Percentiles rank a stretch among this genome's conserved stretches.
These are phyloP conservation scores for Mucor plumbeus DNA, from an alignment of 371 early-diverging fungal species.

Conservation along the genomic window DNA sequence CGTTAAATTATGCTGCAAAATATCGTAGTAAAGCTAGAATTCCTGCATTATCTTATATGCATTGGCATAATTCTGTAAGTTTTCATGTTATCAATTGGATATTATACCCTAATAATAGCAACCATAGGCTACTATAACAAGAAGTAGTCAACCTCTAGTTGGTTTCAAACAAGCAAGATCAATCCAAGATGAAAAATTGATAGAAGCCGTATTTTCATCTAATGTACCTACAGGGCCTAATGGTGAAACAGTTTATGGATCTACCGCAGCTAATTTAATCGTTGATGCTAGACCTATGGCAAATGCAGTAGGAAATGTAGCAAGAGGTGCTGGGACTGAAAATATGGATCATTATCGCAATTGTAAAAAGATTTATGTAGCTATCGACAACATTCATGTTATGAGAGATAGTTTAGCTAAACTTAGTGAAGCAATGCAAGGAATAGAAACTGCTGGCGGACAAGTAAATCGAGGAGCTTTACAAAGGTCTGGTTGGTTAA, in stretches of 20 bases:
- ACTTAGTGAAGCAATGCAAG: constrained; percentile 79
- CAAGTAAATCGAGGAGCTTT: constrained; percentile 57
- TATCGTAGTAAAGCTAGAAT: constrained; percentile 92
- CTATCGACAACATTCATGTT: constrained; percentile 98
- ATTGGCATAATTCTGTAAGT: constrained; percentile 73
- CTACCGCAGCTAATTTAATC: constrained; percentile 77
- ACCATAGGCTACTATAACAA: constrained; percentile 82
- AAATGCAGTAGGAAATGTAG: constrained; percentile 93
- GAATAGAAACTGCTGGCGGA: constrained; percentile 54
- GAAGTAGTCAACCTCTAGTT: constrained; percentile 94
- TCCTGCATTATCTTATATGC: constrained; percentile 89
- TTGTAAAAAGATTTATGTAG: constrained; percentile 84
- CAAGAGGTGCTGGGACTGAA: constrained; percentile 95
- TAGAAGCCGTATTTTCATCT: constrained; percentile 86
- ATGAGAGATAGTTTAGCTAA: constrained; percentile 89
- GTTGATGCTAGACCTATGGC: constrained; percentile 95
- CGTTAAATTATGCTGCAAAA: constrained; percentile 86
- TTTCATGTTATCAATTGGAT: not conserved
- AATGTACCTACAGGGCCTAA: constrained; percentile 51
- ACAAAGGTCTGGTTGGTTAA: constrained; percentile 85
- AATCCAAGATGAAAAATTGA: constrained; percentile 95
- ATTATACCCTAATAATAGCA: not conserved
- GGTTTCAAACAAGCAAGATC: constrained; percentile 93
- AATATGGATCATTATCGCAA: constrained; percentile 91
- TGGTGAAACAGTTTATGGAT: constrained; percentile 52